Percentiles rank a stretch among this genome's conserved stretches.
Conservation (phyloP, 768 basidiomycete species). For the Phlebiopsis flavidoalba region DNA sequence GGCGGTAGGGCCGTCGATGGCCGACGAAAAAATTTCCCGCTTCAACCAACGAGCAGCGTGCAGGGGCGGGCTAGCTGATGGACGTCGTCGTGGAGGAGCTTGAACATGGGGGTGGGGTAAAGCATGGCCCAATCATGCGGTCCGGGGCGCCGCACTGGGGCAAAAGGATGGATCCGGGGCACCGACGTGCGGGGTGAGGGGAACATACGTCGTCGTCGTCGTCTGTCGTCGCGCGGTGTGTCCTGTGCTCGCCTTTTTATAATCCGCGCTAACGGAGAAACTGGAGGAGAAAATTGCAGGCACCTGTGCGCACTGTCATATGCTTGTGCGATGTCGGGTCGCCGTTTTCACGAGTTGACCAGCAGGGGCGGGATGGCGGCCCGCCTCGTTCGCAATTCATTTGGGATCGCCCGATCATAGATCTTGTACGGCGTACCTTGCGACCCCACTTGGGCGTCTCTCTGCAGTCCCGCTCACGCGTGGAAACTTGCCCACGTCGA, state of each 20-base stretch:
- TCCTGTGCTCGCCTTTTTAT: not conserved
- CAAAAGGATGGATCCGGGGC: not conserved
- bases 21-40: not conserved
- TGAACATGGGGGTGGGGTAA: constrained; percentile 2
- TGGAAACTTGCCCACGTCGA: not conserved
- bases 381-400: not conserved
- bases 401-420: not conserved
- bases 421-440: not conserved
- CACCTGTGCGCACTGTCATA: not conserved
- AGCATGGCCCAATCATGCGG: not conserved
- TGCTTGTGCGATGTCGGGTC: not conserved
- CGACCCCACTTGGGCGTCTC: not conserved
- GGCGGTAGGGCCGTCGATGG: not conserved
- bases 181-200: not conserved
- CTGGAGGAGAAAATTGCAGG: not conserved
- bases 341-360: not conserved
- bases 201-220: not conserved
- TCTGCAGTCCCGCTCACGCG: not conserved
- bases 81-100: not conserved
- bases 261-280: not conserved
- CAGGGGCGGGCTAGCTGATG: not conserved
- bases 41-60: not conserved
- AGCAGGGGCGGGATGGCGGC: not conserved
- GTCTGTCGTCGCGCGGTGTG: too few species aligned
- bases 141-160: not conserved